phyloP scores from a whole-genome alignment of 2,329 filamentous ascomycete genomes.

The Nemania diffusa region DNA sequence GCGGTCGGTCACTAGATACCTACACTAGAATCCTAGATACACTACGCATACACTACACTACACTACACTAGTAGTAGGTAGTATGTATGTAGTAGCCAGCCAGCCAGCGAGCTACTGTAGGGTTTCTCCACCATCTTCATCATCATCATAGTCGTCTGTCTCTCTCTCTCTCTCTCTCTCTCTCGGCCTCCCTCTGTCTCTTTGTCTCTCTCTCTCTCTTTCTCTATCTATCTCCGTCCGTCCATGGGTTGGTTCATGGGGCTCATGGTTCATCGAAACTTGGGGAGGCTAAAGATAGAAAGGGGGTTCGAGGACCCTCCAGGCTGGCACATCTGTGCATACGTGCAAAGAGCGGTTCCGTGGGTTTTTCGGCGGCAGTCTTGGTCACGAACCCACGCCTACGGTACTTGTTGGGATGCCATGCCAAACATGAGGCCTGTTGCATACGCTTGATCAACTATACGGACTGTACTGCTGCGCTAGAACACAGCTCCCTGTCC shows the following conservation, averaged over 20 bases:
- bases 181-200: no score
- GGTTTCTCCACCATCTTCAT: constrained; percentile 29
- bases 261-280: constrained; percentile 21
- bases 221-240: no score
- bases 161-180: no score
- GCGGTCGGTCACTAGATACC: constrained; percentile 32
- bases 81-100: constrained; percentile 31
- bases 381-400: constrained; percentile 23
- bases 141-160: constrained; percentile 6
- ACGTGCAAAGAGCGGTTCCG: constrained; percentile 14
- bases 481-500: constrained; percentile 20
- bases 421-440: constrained; percentile 25
- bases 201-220: no score
- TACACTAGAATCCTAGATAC: constrained; percentile 14
- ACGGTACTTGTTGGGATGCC: constrained; percentile 21
- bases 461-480: constrained; percentile 24
- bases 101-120: neutral
- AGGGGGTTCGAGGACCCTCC: neutral
- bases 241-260: neutral
- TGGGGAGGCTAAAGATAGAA: constrained; percentile 23
- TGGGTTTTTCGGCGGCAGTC: constrained; percentile 18
- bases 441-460: constrained; percentile 30
- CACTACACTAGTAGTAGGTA: no score
- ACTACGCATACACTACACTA: no score
- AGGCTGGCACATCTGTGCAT: constrained; percentile 2